Percentiles rank a stretch among this genome's conserved stretches.
Conservation (phyloP, 2,329 filamentous ascomycete genomes). For the Alternaria arborescens region DNA sequence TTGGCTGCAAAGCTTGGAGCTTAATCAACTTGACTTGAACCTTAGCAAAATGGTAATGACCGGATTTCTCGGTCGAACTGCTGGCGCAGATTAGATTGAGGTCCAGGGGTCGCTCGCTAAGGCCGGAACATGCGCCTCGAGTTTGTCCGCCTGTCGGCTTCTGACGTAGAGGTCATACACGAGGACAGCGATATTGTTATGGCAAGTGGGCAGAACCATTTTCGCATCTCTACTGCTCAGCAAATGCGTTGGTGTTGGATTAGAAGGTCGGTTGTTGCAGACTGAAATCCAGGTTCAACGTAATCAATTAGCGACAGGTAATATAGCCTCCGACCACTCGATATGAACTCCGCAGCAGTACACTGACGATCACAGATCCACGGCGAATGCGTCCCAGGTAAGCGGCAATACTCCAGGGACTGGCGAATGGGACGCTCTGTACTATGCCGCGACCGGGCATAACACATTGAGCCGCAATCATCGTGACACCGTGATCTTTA, state of each 20-base stretch:
- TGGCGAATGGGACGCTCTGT: constrained; percentile 21
- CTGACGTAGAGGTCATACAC: background rate
- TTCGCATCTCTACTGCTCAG: background rate
- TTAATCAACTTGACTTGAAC: constrained; percentile 27
- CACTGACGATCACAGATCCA: constrained; percentile 12
- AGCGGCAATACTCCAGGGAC: constrained; percentile 9
- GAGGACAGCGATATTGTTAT: background rate
- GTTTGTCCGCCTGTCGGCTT: constrained; percentile 6
- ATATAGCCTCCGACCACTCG: constrained; percentile 36
- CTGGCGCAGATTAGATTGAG: constrained; percentile 18
- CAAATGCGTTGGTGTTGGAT: background rate
- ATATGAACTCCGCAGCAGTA: constrained; percentile 20
- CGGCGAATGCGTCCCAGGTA: constrained; percentile 18
- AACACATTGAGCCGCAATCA: constrained; percentile 34
- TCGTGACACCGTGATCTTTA: background rate
- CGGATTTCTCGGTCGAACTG: constrained; percentile 30
- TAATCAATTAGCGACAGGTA: constrained; percentile 38
- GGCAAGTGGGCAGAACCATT: background rate
- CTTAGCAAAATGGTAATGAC: constrained; percentile 32
- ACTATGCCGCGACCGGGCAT: constrained; percentile 22
- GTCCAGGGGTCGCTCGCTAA: constrained; percentile 17
- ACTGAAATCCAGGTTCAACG: constrained; percentile 35
- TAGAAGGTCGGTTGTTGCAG: constrained; percentile 10
- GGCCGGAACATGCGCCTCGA: constrained; percentile 11
- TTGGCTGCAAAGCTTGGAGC: constrained; percentile 30